Evolutionary conservation across 495 filamentous ascomycete species (phyloP).

Genomic region (Jackrogersella multiformis): DNA sequence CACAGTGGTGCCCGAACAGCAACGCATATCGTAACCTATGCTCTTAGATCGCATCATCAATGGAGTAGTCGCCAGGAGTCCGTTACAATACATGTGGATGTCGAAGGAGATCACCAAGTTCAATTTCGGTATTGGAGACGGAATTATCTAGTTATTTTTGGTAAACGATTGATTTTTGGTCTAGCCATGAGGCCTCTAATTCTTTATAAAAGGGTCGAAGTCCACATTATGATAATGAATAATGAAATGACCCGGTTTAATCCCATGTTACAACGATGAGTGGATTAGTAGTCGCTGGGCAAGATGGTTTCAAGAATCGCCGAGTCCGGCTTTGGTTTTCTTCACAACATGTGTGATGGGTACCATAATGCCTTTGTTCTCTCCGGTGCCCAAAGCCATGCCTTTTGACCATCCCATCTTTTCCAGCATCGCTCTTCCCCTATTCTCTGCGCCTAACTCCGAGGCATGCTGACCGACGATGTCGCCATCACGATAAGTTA

Average conservation of each 20-base stretch:
- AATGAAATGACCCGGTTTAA: background rate
- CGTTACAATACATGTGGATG: too few relatives aligned
- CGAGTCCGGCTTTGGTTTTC: slow-evolving; percentile 83
- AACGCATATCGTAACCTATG: too few relatives aligned
- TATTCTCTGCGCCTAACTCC: slow-evolving; percentile 84
- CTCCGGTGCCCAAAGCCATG: slow-evolving; percentile 80
- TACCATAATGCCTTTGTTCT: slow-evolving; percentile 87
- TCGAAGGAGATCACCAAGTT: too few relatives aligned
- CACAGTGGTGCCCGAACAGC: too few relatives aligned
- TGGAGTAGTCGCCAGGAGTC: too few relatives aligned
- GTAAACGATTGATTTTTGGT: too few relatives aligned
- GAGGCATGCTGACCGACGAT: slow-evolving; percentile 85
- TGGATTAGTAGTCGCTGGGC: background rate
- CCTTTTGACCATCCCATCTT: slow-evolving; percentile 98
- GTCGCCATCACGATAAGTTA: slow-evolving; percentile 83
- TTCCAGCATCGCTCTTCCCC: slow-evolving; percentile 87
- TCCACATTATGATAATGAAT: background rate
- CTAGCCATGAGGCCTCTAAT: background rate
- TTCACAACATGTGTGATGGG: slow-evolving; percentile 91
- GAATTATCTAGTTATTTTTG: too few relatives aligned
- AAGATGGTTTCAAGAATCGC: slow-evolving; percentile 57
- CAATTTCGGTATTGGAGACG: too few relatives aligned
- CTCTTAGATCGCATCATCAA: too few relatives aligned
- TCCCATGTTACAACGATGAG: slow-evolving; percentile 6
- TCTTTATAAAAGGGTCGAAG: background rate